Percentiles rank a stretch among this genome's conserved stretches.
Conservation (phyloP, 2,329 filamentous ascomycete species). For the Ophiognomonia clavigignenti-juglandacearum region DNA sequence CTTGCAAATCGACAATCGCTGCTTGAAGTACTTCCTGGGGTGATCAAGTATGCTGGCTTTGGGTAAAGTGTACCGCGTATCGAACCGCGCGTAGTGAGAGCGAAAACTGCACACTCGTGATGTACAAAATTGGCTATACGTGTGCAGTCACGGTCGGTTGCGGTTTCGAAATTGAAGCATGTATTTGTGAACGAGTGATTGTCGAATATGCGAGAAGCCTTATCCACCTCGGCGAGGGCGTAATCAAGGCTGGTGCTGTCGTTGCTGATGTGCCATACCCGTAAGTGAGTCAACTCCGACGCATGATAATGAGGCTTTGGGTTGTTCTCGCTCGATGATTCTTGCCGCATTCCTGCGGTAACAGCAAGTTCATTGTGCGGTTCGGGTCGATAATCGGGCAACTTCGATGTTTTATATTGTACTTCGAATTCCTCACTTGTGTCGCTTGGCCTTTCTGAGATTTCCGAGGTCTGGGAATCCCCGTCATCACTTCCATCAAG, state of each 20-base stretch:
- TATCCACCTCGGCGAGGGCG: not conserved
- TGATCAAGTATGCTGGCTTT: not conserved
- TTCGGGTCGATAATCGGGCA: too few species aligned
- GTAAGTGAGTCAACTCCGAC: not conserved
- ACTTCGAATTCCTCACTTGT: too few species aligned
- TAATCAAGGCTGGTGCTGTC: not conserved
- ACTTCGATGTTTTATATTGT: too few species aligned
- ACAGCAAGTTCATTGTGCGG: too few species aligned
- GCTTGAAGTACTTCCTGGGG: not conserved
- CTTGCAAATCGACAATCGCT: not conserved
- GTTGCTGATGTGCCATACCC: not conserved
- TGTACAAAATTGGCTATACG: not conserved
- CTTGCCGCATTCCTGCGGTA: too few species aligned
- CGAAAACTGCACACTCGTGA: not conserved
- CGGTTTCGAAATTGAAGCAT: too few species aligned
- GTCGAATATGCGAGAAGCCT: not conserved
- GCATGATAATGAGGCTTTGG: too few species aligned
- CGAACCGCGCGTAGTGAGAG: not conserved
- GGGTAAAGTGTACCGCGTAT: not conserved
- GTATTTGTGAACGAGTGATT: not conserved
- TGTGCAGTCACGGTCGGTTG: not conserved
- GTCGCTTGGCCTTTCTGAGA: too few species aligned
- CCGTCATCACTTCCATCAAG: slow-evolving; percentile 1
- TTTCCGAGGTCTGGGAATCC: not conserved
- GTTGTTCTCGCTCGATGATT: too few species aligned